A percentile compares a stretch with the other conserved stretches of the same genome.
These are phyloP conservation scores for Apiospora saccharicola DNA, from an alignment of 2,329 filamentous ascomycete species.

Conservation along the genomic window DNA sequence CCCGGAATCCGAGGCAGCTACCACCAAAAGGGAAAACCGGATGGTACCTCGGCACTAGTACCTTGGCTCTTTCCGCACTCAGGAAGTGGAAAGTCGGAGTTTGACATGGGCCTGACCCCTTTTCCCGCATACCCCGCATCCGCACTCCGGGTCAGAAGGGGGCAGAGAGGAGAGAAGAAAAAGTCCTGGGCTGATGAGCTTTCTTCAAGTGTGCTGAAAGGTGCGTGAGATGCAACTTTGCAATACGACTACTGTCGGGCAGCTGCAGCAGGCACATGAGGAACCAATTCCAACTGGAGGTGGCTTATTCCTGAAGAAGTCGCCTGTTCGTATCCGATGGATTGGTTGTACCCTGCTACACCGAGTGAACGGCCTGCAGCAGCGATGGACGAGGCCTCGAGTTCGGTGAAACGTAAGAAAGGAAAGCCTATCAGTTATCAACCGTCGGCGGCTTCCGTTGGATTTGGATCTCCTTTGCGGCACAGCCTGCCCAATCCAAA, in stretches of 20 bases:
- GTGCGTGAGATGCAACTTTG: background rate
- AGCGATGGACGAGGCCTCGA: background rate
- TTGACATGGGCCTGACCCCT: background rate
- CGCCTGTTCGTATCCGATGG: background rate
- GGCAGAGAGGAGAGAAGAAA: too few species aligned
- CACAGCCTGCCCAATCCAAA: background rate
- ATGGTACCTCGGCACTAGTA: background rate
- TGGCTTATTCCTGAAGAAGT: background rate
- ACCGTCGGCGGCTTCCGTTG: background rate
- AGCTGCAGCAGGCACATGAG: constrained; percentile 2
- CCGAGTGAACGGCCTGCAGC: background rate
- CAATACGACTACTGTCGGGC: constrained; percentile 1
- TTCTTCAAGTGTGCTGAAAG: background rate
- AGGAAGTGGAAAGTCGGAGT: background rate
- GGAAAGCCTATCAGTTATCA: background rate
- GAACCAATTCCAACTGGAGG: background rate
- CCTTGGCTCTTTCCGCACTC: too few species aligned
- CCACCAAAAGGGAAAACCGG: background rate
- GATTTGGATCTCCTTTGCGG: background rate
- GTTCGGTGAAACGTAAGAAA: background rate
- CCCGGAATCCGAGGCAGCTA: background rate
- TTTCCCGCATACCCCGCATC: background rate
- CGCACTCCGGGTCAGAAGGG: background rate
- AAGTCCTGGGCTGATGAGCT: too few species aligned
- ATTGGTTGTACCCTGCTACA: background rate